Conservation (phyloP, 2,329 filamentous ascomycete genomes). For the Parafenestella ontariensis region DNA sequence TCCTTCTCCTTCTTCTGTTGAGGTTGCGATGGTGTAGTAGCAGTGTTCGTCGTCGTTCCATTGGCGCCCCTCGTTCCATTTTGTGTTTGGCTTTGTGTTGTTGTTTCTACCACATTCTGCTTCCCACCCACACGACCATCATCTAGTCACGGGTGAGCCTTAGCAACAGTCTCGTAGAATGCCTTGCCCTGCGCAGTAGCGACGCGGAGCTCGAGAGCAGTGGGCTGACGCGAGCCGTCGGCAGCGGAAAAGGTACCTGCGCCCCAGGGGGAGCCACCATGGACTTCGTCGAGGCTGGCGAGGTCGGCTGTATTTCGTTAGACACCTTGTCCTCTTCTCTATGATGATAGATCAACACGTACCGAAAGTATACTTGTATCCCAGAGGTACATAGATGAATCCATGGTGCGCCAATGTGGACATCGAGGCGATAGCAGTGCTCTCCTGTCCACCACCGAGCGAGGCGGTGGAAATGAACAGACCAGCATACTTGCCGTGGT, state of each 20-base stretch:
- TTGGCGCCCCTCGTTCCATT: not conserved
- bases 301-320: conserved; percentile 56
- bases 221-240: conserved; percentile 86
- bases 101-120: conserved; percentile 12
- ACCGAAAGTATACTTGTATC: conserved; percentile 81
- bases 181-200: conserved; percentile 82
- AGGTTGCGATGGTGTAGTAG: conserved; percentile 29
- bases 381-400: conserved; percentile 94
- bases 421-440: conserved; percentile 79
- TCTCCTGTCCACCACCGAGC: conserved; percentile 88
- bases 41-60: conserved; percentile 20
- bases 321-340: not conserved
- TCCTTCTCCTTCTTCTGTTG: conserved; percentile 49
- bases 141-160: conserved; percentile 82
- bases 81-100: not conserved
- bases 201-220: conserved; percentile 75
- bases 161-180: conserved; percentile 80
- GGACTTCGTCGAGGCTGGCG: conserved; percentile 76
- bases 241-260: conserved; percentile 83
- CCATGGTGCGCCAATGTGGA: conserved; percentile 92
- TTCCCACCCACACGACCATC: conserved; percentile 44
- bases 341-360: conserved; percentile 1
- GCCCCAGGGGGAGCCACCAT: conserved; percentile 90
- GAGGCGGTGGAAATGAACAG: conserved; percentile 89
- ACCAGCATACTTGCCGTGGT: conserved; percentile 87